Percentiles rank a stretch among this genome's conserved stretches.
phyloP scores from a whole-genome alignment of 1,139 yeast genomes.

The Pichia sp. region DNA sequence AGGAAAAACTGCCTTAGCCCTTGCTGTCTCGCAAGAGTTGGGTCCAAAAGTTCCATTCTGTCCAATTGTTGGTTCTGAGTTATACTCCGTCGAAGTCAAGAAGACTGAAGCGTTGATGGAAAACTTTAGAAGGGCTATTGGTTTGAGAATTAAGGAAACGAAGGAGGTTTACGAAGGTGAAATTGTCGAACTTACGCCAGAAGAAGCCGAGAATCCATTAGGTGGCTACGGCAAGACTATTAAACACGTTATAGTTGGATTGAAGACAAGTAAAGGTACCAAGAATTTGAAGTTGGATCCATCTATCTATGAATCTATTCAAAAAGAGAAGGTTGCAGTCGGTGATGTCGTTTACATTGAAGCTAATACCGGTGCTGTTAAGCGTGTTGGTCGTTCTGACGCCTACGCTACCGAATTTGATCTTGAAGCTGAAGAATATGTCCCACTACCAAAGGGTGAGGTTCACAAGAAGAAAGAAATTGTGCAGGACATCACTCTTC shows the following conservation, averaged over 20 bases:
- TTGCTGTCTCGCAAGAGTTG: conserved; percentile 92
- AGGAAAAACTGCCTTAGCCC: conserved; percentile 94
- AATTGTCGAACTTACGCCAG: conserved; percentile 93
- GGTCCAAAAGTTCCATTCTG: conserved; percentile 99
- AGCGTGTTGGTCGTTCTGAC: conserved; percentile 95
- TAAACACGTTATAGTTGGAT: conserved; percentile 87
- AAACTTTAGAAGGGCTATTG: conserved; percentile 93
- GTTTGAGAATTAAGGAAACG: conserved; percentile 90
- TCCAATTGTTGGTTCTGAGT: conserved; percentile 93
- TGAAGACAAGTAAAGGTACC: conserved; percentile 94
- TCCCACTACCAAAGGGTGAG: conserved; percentile 97
- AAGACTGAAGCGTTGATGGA: conserved; percentile 98
- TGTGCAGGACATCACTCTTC: conserved; percentile 94
- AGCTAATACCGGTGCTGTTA: conserved; percentile 96
- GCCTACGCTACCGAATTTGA: conserved; percentile 98
- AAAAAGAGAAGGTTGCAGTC: conserved; percentile 86
- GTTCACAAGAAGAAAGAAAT: conserved; percentile 98
- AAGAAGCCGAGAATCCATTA: conserved; percentile 92
- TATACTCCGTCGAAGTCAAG: conserved; percentile 95
- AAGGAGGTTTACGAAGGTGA: conserved; percentile 99
- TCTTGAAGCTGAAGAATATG: conserved; percentile 97
- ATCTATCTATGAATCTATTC: conserved; percentile 90
- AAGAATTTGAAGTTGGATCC: conserved; percentile 91
- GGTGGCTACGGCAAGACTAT: conserved; percentile 98
- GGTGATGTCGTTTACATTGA: conserved; percentile 98